Conservation (phyloP, 2,329 filamentous ascomycete genomes). For the Ceratocystis eucalypticola region DNA sequence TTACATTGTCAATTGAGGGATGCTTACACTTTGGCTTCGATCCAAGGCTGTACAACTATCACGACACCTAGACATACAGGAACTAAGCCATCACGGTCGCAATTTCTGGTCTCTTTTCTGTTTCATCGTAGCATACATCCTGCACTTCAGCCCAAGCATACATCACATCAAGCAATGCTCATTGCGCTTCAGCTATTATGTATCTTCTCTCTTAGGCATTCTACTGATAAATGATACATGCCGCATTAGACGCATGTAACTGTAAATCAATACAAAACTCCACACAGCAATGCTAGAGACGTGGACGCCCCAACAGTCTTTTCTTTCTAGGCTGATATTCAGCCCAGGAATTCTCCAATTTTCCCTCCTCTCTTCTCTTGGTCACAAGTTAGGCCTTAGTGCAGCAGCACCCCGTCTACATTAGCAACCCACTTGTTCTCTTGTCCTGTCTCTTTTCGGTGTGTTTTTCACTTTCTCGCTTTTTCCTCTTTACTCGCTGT, state of each 20-base stretch:
- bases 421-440: too few species aligned
- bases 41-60: too few species aligned
- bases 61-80: too few species aligned
- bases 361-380: neutral
- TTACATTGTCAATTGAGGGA: too few species aligned
- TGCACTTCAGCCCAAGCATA: constrained; percentile 7
- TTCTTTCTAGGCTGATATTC: neutral
- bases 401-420: neutral
- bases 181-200: too few species aligned
- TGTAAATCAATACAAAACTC: neutral
- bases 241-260: neutral
- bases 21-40: too few species aligned
- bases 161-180: neutral
- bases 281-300: too few species aligned
- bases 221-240: neutral
- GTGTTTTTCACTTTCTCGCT: neutral
- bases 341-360: neutral
- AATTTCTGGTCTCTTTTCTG: neutral
- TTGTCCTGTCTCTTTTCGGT: neutral
- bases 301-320: neutral
- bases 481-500: neutral
- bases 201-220: neutral
- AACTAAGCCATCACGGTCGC: neutral
- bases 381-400: neutral
- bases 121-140: neutral